A percentile compares a stretch with the other conserved stretches of the same genome.
phyloP scores from a whole-genome alignment of 768 basidiomycete genomes.

The Mycena sanguinolenta region DNA sequence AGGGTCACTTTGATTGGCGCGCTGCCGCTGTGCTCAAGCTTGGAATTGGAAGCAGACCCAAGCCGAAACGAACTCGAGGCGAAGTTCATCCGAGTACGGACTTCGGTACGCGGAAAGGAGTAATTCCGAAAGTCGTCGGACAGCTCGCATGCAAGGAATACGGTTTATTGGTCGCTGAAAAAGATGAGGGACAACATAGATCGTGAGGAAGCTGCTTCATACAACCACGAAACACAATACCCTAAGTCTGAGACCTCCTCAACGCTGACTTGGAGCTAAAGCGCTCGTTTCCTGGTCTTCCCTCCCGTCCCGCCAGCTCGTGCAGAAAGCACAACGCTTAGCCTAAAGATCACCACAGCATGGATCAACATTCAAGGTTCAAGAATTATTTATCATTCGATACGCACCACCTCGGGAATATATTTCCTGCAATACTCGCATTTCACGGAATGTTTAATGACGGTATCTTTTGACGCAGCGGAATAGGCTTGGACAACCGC shows the following conservation, averaged over 20 bases:
- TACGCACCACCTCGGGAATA: conserved; percentile 55
- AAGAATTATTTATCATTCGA: background rate
- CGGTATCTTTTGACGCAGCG: conserved; percentile 51
- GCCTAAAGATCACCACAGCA: conserved; percentile 32
- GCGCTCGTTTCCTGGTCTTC: background rate
- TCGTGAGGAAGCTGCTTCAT: background rate
- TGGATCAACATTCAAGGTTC: background rate
- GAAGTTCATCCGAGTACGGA: too few species aligned
- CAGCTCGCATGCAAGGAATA: too few species aligned
- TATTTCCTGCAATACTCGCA: conserved; percentile 61
- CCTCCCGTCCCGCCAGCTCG: conserved; percentile 56
- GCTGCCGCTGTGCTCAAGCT: too few species aligned
- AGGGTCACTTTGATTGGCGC: too few species aligned
- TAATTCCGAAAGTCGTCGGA: too few species aligned
- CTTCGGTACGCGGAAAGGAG: too few species aligned
- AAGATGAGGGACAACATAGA: too few species aligned
- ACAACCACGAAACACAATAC: background rate
- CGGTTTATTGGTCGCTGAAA: background rate
- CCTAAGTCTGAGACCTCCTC: background rate
- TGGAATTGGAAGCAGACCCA: too few species aligned
- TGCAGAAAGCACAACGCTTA: conserved; percentile 50
- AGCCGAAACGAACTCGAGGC: too few species aligned
- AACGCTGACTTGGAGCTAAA: background rate
- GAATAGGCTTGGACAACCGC: conserved; percentile 53
- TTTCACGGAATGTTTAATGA: conserved; percentile 55